Evolutionary conservation across 176 grass and related monocot species (phyloP), one percentile per base, ranked within the genome.

Genomic region (Phoenix dactylifera): DNA sequence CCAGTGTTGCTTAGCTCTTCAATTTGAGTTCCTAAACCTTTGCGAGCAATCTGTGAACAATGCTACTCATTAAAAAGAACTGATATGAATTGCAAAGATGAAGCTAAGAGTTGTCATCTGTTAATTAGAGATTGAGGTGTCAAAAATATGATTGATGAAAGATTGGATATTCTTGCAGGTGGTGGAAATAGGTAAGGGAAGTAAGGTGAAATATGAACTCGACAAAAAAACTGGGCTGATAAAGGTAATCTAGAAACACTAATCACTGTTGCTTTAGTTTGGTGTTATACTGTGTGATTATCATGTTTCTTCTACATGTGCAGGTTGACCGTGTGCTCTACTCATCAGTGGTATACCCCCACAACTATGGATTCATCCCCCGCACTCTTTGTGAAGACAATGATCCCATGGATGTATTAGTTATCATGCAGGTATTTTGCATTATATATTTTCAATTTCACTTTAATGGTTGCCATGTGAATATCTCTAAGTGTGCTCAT

Each of bases 201-300:
- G 81, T 76, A 98, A 98, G 63, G 87, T 98, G 51, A 98, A 98
- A 60, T 98, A 98, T 61, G 93, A 98, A 72, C 81, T 98, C 71
- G 87, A 98, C 81, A 98, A 98, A 73, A 98, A 92, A 85, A 98
- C 87, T 58, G 93, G 87, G 50, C 70, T 98, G 60, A 98, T 98
- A 63, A 88, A 83, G 87, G 92, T 97, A 63, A 35, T 49, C 22
- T 22, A 6, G 39, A 0, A 2, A 58, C 12, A 32, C 25, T 16
- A 24, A 18, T 15, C 22, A 0, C 48, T 64, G 6, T 61, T 61
- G 0, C 22, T 10, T 23, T 32, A 18, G 19, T 23, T 1, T 48
- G 9, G 26, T 64, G 65, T 25, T 58, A 3, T 44, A 14, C 35
- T 44, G 57, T 22, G 70, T 22, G 70, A 50, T 54, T 48, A 23